Base-by-base conservation (phyloP, 1,284 basidiomycete species). In the Ganoderma sinense region DNA sequence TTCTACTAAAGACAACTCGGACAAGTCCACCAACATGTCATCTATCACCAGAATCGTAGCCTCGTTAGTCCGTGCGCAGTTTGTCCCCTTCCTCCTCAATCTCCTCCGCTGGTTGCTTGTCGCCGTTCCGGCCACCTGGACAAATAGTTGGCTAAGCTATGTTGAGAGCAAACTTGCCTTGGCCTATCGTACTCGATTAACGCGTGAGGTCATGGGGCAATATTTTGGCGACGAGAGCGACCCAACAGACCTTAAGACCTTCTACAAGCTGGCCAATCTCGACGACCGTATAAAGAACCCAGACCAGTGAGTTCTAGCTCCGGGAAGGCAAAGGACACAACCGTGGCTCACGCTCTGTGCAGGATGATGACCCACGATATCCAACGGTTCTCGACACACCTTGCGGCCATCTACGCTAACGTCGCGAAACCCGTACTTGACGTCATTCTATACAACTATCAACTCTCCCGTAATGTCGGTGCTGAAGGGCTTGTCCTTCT, bases 271-370 rank as follows among this genome's bases (percentile, higher is more conserved):
- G 94, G 94, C 94, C 45, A 97, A 97, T 78, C 82, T 97, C 71
- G 96, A 97, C 77, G 97, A 99, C 80, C 87, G 97, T 66, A 97
- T 99, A 74, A 97, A 97, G 84, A 99, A 99, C 75, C 94, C 96
- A 11, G 97, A 99, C 78, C 97, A 98, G 92, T 94, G 71, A 76
- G 87, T 76, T 39, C 59, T 5, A 58, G 39, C 29, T 16, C 6
- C 45, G 29, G 29, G n/a, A 53, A 26, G 63, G 13, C 55, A 20
- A 58, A 40, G 43, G 36, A 23, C 29, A n/a, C 58, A 58, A 69
- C 56, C 64, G 23, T 58, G 7, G 45, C 70, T 75, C 58, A 73
- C 62, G 16, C 45, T 4, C 65, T 23, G 26, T 39, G 6, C 75
- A 94, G 92, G 80, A 94, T 97, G 89, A 96, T 99, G 73, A 97